Base-by-base conservation (phyloP, 768 basidiomycete species). In the Sarcomyxa edulis region DNA sequence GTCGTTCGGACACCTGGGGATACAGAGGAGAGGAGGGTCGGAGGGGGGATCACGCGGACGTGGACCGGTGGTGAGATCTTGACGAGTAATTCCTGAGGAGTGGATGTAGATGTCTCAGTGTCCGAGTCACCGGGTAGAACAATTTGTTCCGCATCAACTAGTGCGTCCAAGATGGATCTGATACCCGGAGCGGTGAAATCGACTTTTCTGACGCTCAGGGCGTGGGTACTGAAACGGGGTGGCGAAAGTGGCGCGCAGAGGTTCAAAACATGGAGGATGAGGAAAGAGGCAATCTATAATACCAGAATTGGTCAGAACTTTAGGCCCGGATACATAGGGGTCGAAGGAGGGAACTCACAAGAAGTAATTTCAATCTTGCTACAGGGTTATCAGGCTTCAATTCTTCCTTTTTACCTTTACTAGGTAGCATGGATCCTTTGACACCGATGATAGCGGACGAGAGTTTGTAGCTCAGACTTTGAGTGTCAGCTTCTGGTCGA, bases 191-290 rank as follows among this genome's bases (percentile, higher is more conserved):
- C 69, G 4, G 79, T 72, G 29, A 88, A 72, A 51, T 94, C 88
- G 16, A 92, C 82, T 45, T 76, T 81, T 40, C 71, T 69, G 61
- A 66, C 53, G 68, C 37, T 42, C 12, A 33, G 22, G 15, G 32
- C 37, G 9, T 16, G 35, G 8, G 20, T 16, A 61, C 42, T 72
- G 61, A 48, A 71, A 49, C 59, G 77, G 48, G 41, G 76, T 57
- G 49, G 78, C 0, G 93, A 84, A 34, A 99, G 76, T 0, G 96
- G 93, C 0, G 94, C 87, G 58, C 84, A 85, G 42, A 98, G 76
- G 68, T 97, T 98, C 45, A 96, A 74, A 39, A 93, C 77, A 49
- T 99, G 96, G 2, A 99, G 65, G 0, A 81, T 81, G 47, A 95
- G 71, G 76, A 98, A 99, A 3, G 93, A 83, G 12, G 82, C 81